Conservation (phyloP, 805 yeast genomes). For the Saturnispora diversa region DNA sequence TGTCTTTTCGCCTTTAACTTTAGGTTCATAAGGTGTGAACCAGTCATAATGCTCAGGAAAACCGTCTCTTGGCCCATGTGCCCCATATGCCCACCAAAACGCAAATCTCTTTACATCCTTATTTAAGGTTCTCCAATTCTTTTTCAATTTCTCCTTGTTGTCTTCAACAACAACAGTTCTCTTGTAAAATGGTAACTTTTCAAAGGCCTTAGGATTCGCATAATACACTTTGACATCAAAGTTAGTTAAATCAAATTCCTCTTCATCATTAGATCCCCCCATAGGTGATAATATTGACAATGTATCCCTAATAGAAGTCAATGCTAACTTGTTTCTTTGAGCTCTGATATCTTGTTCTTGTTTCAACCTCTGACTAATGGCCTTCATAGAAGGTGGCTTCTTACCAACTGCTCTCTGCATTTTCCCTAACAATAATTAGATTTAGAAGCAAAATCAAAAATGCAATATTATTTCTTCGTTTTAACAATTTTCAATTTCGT, state of each 20-base stretch:
- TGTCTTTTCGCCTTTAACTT: not conserved
- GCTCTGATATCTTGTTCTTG: constrained; percentile 25
- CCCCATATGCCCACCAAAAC: constrained; percentile 58
- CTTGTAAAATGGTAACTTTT: constrained; percentile 38
- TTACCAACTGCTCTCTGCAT: not conserved
- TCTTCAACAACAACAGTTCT: constrained; percentile 50
- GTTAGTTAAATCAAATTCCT: constrained; percentile 26
- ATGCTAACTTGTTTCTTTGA: constrained; percentile 30
- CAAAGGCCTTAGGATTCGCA: constrained; percentile 24
- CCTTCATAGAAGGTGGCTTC: constrained; percentile 7
- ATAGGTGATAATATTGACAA: constrained; percentile 27
- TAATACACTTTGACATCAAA: constrained; percentile 30
- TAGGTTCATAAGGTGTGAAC: constrained; percentile 12
- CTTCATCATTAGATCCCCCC: constrained; percentile 26
- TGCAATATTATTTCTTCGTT: not conserved
- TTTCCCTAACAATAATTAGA: not conserved
- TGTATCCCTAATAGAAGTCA: constrained; percentile 35
- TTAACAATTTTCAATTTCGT: not conserved
- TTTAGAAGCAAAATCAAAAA: not conserved
- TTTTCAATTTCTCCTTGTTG: constrained; percentile 36
- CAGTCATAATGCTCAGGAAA: constrained; percentile 39
- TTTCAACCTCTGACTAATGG: constrained; percentile 20
- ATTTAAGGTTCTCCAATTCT: constrained; percentile 48
- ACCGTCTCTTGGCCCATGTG: constrained; percentile 62
- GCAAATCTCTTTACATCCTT: constrained; percentile 45